Evolutionary conservation across 371 early-diverging fungal genomes (phyloP).

Genomic region (Rhizopus delemar): DNA sequence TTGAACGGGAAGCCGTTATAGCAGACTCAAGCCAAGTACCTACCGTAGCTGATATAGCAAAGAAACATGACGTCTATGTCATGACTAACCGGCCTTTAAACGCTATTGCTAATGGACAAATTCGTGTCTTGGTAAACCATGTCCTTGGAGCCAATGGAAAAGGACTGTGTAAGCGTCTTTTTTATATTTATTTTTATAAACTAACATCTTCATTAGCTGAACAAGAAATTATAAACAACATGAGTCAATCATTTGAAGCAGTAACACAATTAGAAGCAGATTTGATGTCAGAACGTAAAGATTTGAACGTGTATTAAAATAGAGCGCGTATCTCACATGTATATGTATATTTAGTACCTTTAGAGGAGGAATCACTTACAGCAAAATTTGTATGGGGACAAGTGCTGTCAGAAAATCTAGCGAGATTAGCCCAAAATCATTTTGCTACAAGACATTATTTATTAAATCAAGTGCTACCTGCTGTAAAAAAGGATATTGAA

Average conservation of each 20-base stretch:
- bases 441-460: conserved; percentile 75
- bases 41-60: conserved; percentile 59
- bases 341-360: conserved; percentile 21
- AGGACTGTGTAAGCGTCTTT: conserved; percentile 22
- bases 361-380: conserved; percentile 58
- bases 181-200: not conserved
- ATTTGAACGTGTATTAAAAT: not conserved
- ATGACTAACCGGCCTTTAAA: conserved; percentile 77
- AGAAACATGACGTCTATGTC: conserved; percentile 60
- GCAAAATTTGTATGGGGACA: conserved; percentile 76
- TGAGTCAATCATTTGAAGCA: conserved; percentile 54
- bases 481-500: conserved; percentile 57
- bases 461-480: conserved; percentile 61
- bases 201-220: conserved; percentile 31
- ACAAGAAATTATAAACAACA: conserved; percentile 50
- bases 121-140: conserved; percentile 61
- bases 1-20: conserved; percentile 65
- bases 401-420: conserved; percentile 65
- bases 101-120: conserved; percentile 67
- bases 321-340: not conserved
- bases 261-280: conserved; percentile 63
- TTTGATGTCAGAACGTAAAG: conserved; percentile 60
- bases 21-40: conserved; percentile 11
- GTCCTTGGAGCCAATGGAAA: conserved; percentile 34
- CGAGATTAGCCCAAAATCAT: conserved; percentile 63